phyloP scores from a whole-genome alignment of 2,329 filamentous ascomycete species.

The Tolypocladium album region DNA sequence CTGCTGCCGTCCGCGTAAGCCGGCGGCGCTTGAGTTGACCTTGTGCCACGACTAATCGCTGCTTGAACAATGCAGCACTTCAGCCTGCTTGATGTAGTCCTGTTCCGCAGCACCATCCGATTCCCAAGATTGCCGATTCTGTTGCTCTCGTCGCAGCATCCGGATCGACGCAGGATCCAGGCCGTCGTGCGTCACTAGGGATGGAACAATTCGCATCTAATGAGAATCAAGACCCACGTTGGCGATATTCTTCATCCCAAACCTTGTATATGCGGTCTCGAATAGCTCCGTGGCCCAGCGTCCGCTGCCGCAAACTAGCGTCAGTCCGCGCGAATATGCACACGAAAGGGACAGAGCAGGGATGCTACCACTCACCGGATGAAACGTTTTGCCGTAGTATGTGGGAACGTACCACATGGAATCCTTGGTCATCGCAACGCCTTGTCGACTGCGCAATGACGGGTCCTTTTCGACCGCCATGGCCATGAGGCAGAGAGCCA shows the following conservation, averaged over 20 bases:
- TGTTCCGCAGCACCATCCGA: too few species aligned
- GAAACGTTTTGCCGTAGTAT: slow-evolving; percentile 34
- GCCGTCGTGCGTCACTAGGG: too few species aligned
- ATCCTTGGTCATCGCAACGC: slow-evolving; percentile 14
- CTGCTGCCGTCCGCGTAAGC: too few species aligned
- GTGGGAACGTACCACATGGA: slow-evolving; percentile 37
- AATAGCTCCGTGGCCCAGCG: slow-evolving; percentile 26
- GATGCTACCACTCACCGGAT: slow-evolving; percentile 22
- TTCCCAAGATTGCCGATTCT: too few species aligned
- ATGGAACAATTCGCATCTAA: too few species aligned
- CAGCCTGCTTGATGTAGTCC: too few species aligned
- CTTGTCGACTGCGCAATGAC: slow-evolving; percentile 17
- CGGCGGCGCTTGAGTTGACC: too few species aligned
- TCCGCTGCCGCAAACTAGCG: slow-evolving; percentile 13
- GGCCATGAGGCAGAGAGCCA: slow-evolving; percentile 33
- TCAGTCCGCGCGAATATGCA: neutral
- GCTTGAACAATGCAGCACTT: too few species aligned
- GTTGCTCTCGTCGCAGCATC: too few species aligned
- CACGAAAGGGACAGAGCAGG: neutral
- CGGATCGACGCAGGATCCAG: too few species aligned
- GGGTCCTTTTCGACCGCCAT: slow-evolving; percentile 25
- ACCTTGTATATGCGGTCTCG: slow-evolving; percentile 13
- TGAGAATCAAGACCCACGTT: neutral
- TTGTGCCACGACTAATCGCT: too few species aligned
- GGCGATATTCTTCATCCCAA: too few species aligned